These are phyloP conservation scores for Solanum chilense DNA, from an alignment of 257 asterid species.

Conservation along the genomic window DNA sequence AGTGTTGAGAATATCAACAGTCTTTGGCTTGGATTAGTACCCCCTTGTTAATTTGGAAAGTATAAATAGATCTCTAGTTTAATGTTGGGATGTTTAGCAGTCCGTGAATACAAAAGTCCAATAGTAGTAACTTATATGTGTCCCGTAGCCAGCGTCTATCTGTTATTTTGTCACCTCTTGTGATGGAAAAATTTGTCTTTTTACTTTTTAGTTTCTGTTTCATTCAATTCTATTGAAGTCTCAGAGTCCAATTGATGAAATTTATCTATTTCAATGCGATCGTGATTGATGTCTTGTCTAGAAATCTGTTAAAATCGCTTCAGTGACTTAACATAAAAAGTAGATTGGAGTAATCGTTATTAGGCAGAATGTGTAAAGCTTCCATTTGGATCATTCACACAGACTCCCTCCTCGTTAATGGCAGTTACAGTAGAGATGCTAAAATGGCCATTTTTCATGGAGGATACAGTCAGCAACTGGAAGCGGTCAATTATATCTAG, in stretches of 20 bases:
- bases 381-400: neutral
- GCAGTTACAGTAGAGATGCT: neutral
- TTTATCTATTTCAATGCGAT: neutral
- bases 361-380: neutral
- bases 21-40: neutral
- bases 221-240: neutral
- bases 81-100: neutral
- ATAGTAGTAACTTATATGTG: neutral
- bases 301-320: neutral
- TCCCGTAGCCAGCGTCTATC: neutral
- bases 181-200: neutral
- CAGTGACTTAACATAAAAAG: neutral
- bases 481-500: neutral
- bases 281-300: neutral
- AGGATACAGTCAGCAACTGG: neutral
- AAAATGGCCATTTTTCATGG: neutral
- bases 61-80: neutral
- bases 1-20: neutral
- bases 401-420: neutral
- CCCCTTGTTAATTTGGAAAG: neutral
- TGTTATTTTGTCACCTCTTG: neutral
- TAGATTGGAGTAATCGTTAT: neutral
- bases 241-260: neutral
- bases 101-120: neutral
- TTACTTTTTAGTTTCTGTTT: neutral